Evolutionary conservation across 164 flowering plant species (phyloP), one percentile per base, ranked within the genome.

Genomic region (Vitis riparia): DNA sequence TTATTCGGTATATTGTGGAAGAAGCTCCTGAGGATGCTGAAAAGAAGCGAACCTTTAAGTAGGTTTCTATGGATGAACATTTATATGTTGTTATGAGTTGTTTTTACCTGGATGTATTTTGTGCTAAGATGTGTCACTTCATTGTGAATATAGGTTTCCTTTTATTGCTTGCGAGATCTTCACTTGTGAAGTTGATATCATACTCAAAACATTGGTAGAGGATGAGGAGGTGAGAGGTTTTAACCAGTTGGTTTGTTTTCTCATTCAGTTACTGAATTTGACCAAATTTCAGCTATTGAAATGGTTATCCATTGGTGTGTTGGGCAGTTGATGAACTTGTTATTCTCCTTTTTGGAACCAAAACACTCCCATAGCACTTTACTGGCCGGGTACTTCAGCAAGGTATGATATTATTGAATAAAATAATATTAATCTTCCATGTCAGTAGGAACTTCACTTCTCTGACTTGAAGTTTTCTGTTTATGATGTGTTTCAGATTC

Each of bases 171-270:
- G 97, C 82, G 98, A 94, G 81, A 88, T 92, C 50, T 91, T 94
- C 71, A 94, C 97, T 13, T 94, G 98, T 77, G 98, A 94, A 74
- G 94, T 94, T 73, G 98, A 94, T 82, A 81, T 91, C 67, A 92
- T 94, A 59, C 92, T 94, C 64, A 88, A 87, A 73, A 85, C 97
- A 12, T 73, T 94, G 77, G 94, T 92, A 6, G 98, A 92, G 82
- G 94, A 94, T 69, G 95, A 91, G 75, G 94, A 89, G 92, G 97
- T 89, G 62, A 73, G 73, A 53, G 51, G 5, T 49, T 63, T 60
- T 29, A 47, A 27, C 15, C 11, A 16, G 9, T 50, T 9, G 14
- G 17, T 64, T 37, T 29, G 48, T 66, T 55, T 5, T 13, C 37
- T 63, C 3, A 14, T 71, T 51, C 49, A 16, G 30, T 55, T 11